These are phyloP conservation scores for Penicillium riverlandense DNA, from an alignment of 495 filamentous ascomycete genomes.

Conservation along the genomic window DNA sequence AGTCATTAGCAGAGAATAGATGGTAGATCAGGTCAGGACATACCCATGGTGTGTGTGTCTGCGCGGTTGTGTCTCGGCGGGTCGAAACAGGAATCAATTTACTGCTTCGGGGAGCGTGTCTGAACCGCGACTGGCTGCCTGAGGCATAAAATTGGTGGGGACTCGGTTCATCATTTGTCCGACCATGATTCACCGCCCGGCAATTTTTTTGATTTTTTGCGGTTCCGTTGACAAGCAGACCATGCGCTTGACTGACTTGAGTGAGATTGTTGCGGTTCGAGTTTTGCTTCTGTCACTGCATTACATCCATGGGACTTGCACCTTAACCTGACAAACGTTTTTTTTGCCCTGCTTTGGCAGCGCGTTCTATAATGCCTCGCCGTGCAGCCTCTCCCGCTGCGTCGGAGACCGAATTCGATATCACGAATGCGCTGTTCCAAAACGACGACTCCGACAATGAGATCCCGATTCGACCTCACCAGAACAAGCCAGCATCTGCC, in stretches of 20 bases:
- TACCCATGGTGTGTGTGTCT: slow-evolving; percentile 26
- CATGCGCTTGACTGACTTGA: slow-evolving; percentile 1
- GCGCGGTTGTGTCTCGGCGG: slow-evolving; percentile 2
- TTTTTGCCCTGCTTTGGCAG: slow-evolving; percentile 8
- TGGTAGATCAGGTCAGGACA: neutral
- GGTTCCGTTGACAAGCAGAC: slow-evolving; percentile 18
- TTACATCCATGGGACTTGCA: neutral
- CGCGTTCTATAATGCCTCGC: slow-evolving; percentile 36
- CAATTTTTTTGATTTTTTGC: slow-evolving; percentile 21
- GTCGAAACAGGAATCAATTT: slow-evolving; percentile 24
- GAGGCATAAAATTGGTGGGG: slow-evolving; percentile 20
- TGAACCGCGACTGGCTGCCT: slow-evolving; percentile 13
- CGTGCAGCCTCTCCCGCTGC: slow-evolving; percentile 70
- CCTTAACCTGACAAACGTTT: slow-evolving; percentile 4
- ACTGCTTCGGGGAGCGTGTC: slow-evolving; percentile 39
- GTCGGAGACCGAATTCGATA: slow-evolving; percentile 91
- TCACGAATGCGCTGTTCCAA: slow-evolving; percentile 70
- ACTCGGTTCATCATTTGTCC: slow-evolving; percentile 15
- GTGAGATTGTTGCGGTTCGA: too few species aligned
- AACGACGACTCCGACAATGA: slow-evolving; percentile 46
- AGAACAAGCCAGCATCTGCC: slow-evolving; percentile 26
- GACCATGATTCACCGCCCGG: slow-evolving; percentile 27
- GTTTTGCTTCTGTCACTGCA: neutral
- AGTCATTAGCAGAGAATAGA: neutral
- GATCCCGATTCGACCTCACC: slow-evolving; percentile 13